A percentile compares a stretch with the other conserved stretches of the same genome.
Conservation (phyloP, 192 early-diverging fungal genomes). For the Linnemannia exigua region DNA sequence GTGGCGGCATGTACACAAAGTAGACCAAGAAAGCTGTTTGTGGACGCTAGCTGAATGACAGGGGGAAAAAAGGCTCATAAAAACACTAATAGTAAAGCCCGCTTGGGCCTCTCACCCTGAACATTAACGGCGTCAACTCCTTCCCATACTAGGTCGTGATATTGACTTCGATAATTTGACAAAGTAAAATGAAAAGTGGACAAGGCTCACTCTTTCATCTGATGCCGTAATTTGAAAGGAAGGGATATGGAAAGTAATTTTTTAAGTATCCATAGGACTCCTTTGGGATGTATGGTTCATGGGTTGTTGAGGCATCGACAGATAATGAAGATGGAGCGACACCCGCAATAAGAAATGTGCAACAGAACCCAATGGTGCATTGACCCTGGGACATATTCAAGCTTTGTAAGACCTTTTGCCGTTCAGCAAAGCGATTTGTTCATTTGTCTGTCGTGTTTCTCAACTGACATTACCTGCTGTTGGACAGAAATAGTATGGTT, state of each 20-base stretch:
- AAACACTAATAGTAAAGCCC: neutral
- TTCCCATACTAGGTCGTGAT: too few relatives aligned
- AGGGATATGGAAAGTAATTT: too few relatives aligned
- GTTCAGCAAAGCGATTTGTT: neutral
- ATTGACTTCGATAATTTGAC: too few relatives aligned
- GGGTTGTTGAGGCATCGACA: too few relatives aligned
- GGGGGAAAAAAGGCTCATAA: neutral
- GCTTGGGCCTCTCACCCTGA: neutral
- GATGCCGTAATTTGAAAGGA: too few relatives aligned
- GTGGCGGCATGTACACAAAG: neutral
- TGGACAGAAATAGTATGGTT: neutral
- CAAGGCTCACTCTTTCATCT: too few relatives aligned
- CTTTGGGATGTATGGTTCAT: too few relatives aligned
- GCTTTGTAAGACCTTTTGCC: neutral
- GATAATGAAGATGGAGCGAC: too few relatives aligned
- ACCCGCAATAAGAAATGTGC: too few relatives aligned
- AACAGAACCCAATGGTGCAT: too few relatives aligned
- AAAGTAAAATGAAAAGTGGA: too few relatives aligned
- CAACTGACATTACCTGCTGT: neutral
- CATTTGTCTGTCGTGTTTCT: neutral
- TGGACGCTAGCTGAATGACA: neutral
- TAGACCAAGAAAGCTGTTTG: neutral
- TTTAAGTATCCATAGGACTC: too few relatives aligned
- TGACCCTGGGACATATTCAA: neutral
- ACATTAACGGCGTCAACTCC: neutral